Conservation (phyloP, 768 basidiomycete species). For the Lyophyllum decastes region DNA sequence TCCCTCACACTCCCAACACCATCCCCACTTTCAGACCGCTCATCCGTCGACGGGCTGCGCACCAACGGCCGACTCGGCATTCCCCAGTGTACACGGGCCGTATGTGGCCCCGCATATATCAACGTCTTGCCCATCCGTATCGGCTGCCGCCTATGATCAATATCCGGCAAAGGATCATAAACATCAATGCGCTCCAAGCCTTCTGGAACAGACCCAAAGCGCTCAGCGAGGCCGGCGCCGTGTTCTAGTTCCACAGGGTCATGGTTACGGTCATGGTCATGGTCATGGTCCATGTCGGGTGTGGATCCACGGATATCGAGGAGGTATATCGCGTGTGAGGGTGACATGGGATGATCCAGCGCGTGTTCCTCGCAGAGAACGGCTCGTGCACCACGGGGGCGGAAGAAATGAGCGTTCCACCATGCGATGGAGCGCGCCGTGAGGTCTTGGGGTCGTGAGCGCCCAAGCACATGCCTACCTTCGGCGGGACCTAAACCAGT, state of each 20-base stretch:
- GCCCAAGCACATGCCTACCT: background rate
- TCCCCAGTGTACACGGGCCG: conserved; percentile 2
- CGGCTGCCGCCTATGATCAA: background rate
- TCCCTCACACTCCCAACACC: too few relatives aligned
- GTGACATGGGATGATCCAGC: background rate
- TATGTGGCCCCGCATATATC: background rate
- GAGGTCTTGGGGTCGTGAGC: background rate
- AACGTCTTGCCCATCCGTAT: background rate
- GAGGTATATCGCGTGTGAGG: background rate
- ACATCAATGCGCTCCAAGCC: conserved; percentile 4
- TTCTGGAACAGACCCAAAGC: conserved; percentile 11
- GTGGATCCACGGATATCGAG: background rate
- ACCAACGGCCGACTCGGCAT: too few relatives aligned
- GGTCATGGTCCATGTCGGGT: background rate
- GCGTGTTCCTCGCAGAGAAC: conserved; percentile 1
- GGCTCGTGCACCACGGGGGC: background rate
- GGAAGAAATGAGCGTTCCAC: conserved; percentile 5
- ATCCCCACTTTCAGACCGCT: conserved; percentile 48
- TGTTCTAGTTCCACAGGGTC: background rate
- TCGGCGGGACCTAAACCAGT: background rate
- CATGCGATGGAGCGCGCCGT: background rate
- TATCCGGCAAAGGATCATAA: conserved; percentile 1
- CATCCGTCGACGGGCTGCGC: too few relatives aligned
- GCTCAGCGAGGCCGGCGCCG: background rate
- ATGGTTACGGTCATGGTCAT: too few relatives aligned